phyloP scores from a whole-genome alignment of 768 basidiomycete genomes.

The Tricholoma sp. region DNA sequence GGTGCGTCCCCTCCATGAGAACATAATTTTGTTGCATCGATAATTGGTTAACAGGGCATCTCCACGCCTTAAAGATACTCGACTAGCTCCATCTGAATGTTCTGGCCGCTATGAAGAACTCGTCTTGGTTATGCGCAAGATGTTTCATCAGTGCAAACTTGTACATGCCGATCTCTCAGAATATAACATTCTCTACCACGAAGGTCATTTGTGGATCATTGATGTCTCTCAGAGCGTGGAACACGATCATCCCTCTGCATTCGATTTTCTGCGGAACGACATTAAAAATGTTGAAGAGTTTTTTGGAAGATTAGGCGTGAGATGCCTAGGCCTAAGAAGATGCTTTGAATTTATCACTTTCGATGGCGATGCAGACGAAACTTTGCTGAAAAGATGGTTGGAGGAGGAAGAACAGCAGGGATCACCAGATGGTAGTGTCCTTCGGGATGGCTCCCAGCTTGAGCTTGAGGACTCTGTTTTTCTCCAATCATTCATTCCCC shows the following conservation, averaged over 20 bases:
- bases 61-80: conserved; percentile 89
- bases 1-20: conserved; percentile 38
- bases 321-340: conserved; percentile 69
- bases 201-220: conserved; percentile 82
- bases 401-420: conserved; percentile 26
- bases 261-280: conserved; percentile 92
- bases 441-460: conserved; percentile 34
- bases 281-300: conserved; percentile 92
- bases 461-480: conserved; percentile 93
- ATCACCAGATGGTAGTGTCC: neutral
- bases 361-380: conserved; percentile 37
- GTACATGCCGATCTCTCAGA: conserved; percentile 98
- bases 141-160: conserved; percentile 88
- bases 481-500: conserved; percentile 87
- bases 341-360: conserved; percentile 88
- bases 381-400: conserved; percentile 43
- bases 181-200: conserved; percentile 93
- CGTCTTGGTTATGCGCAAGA: conserved; percentile 69
- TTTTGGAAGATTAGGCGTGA: conserved; percentile 72
- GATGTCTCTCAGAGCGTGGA: conserved; percentile 99
- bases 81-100: conserved; percentile 41
- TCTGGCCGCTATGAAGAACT: conserved; percentile 71
- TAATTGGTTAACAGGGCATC: conserved; percentile 59
- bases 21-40: neutral
- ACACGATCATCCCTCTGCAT: conserved; percentile 94